Evolutionary conservation across 306 rosid species (phyloP), one percentile per base, ranked within the genome.

Genomic region (Chamaecrista fasciculata): DNA sequence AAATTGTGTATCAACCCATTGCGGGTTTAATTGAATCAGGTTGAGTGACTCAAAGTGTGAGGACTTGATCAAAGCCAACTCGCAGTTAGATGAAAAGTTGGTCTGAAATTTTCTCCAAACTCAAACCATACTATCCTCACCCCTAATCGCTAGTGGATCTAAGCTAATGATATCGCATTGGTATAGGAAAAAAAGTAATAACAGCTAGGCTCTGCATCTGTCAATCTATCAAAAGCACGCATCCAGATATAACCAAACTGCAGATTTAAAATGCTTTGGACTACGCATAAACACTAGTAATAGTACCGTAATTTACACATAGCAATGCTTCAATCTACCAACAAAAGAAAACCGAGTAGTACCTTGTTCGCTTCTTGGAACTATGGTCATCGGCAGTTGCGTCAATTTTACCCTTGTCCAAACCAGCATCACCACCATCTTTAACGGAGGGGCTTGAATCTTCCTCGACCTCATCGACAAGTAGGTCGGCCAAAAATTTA

Each of bases 331-430:
- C 29, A 21, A 50, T 50, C 57, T 20, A 10, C 14, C 3, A 36
- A 11, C 15, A 51, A 34, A 34, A 11, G 26, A 47, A 20, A 36
- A 14, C 6, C 70, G 11, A 67, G 4, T 16, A 6, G 19, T 84
- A 92, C 96, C 98, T 87, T 47, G 47, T 76, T 37, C 78, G 70
- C 76, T 83, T 92, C 76, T 75, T 89, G 74, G 89, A 84, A 31
- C 59, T 2, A 39, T 83, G 76, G 44, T 86, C 89, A 68, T 67
- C 69, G 18, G 75, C 78, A 37, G 62, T 53, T 8, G 62, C 14
- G 25, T 29, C 83, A 43, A 37, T 47, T 52, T 80, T 79, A 20
- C 59, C 88, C 64, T 74, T 71, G 3, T 39, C 76, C 12, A 81
- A 73, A 59, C 11, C 26, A 59, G 28, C 19, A 59, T 59, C 44